A percentile compares a stretch with the other conserved stretches of the same genome.
These are phyloP conservation scores for Tremellales sp. DNA, from an alignment of 1,284 basidiomycete genomes.

Conservation along the genomic window DNA sequence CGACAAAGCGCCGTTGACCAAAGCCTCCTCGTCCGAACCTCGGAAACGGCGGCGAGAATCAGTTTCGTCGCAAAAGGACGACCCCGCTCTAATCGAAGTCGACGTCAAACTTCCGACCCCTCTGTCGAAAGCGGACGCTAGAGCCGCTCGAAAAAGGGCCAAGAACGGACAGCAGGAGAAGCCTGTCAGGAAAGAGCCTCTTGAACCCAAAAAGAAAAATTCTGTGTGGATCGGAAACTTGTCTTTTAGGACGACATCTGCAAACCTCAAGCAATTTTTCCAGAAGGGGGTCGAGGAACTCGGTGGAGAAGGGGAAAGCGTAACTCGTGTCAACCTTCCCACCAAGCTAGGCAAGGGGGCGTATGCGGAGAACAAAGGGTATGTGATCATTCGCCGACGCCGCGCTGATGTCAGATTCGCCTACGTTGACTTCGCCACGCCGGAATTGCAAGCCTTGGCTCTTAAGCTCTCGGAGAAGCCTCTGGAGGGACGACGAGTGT, in stretches of 20 bases:
- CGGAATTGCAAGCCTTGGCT: constrained; percentile 68
- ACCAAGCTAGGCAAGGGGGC: constrained; percentile 45
- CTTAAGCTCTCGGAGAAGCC: constrained; percentile 76
- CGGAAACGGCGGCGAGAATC: constrained; percentile 7
- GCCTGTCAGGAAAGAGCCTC: constrained; percentile 61
- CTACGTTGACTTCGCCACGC: constrained; percentile 85
- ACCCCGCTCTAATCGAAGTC: constrained; percentile 42
- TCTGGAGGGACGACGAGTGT: constrained; percentile 76
- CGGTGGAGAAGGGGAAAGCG: constrained; percentile 34
- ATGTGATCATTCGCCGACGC: constrained; percentile 38
- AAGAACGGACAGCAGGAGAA: constrained; percentile 28
- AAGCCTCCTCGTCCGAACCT: not conserved
- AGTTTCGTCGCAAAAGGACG: constrained; percentile 11
- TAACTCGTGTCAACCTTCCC: constrained; percentile 56
- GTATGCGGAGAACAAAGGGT: constrained; percentile 54
- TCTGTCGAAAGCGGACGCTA: constrained; percentile 46
- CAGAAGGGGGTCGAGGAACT: constrained; percentile 55
- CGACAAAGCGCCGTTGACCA: constrained; percentile 1
- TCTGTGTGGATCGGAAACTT: constrained; percentile 96
- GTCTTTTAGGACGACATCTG: constrained; percentile 79
- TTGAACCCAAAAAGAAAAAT: constrained; percentile 59
- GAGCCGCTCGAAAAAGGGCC: constrained; percentile 41
- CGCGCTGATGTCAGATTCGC: constrained; percentile 75
- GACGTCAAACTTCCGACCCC: constrained; percentile 44
- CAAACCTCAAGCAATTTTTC: constrained; percentile 68